phyloP scores from a whole-genome alignment of 1,284 basidiomycete genomes.

The Cutaneotrichosporon daszewskae region DNA sequence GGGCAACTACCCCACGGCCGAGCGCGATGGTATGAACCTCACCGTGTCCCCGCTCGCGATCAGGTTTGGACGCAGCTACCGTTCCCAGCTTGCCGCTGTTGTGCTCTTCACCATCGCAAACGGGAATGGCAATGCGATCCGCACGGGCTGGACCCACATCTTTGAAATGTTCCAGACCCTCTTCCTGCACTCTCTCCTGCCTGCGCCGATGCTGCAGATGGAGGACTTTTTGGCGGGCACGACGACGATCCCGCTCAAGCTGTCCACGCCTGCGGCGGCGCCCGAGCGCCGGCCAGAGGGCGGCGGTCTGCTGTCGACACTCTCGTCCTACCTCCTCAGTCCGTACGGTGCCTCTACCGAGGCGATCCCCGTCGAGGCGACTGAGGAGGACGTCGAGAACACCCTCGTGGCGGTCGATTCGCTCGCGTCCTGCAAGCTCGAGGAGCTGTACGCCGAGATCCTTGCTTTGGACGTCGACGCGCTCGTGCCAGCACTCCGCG shows the following conservation, averaged over 20 bases:
- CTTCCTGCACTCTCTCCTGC: conserved; percentile 87
- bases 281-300: conserved; percentile 67
- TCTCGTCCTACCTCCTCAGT: conserved; percentile 95
- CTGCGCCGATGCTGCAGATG: conserved; percentile 84
- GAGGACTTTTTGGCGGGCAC: conserved; percentile 89
- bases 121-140: conserved; percentile 88
- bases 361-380: conserved; percentile 63
- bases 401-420: conserved; percentile 94
- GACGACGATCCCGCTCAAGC: conserved; percentile 79
- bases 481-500: conserved; percentile 72
- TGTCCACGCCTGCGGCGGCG: conserved; percentile 60
- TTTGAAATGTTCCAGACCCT: conserved; percentile 98
- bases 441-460: conserved; percentile 89
- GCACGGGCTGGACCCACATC: conserved; percentile 91
- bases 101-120: conserved; percentile 98
- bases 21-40: conserved; percentile 81
- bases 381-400: conserved; percentile 84
- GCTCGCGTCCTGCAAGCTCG: conserved; percentile 84
- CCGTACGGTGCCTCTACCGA: conserved; percentile 75
- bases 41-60: conserved; percentile 90
- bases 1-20: conserved; percentile 81
- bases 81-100: conserved; percentile 92
- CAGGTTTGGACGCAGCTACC: conserved; percentile 91
- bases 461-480: conserved; percentile 73
- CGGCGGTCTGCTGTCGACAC: conserved; percentile 84